Evolutionary conservation across 768 basidiomycete species (phyloP).

Genomic region (Amanita exitialis): DNA sequence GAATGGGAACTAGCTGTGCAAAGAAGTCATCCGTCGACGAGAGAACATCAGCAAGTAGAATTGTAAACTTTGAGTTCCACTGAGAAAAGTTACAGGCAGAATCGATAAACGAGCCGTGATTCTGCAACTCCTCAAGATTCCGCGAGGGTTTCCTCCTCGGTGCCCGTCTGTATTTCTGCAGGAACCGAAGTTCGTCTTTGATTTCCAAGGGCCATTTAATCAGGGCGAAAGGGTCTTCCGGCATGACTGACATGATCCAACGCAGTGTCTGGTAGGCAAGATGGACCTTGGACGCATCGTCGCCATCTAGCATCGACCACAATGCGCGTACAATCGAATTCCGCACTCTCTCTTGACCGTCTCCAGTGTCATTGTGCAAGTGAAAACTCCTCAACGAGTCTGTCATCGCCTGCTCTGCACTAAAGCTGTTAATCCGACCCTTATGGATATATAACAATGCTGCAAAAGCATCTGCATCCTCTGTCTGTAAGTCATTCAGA

Average conservation of each 20-base stretch:
- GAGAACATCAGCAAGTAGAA: conserved; percentile 49
- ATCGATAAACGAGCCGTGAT: conserved; percentile 23
- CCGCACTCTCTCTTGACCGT: conserved; percentile 18
- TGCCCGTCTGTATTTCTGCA: conserved; percentile 33
- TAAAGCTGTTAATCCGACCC: conserved; percentile 55
- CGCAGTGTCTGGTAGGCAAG: conserved; percentile 58
- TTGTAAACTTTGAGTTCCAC: conserved; percentile 58
- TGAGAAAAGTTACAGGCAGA: conserved; percentile 37
- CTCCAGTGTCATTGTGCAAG: conserved; percentile 13
- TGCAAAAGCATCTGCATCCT: conserved; percentile 67
- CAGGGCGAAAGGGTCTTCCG: conserved; percentile 17
- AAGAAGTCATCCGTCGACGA: conserved; percentile 51
- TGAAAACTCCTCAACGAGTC: conserved; percentile 33
- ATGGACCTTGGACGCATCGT: conserved; percentile 36
- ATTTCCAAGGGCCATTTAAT: conserved; percentile 29
- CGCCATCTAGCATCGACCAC: conserved; percentile 47
- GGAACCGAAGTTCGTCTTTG: conserved; percentile 35
- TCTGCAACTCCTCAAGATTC: conserved; percentile 28
- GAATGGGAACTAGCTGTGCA: conserved; percentile 50
- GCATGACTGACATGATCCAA: conserved; percentile 36
- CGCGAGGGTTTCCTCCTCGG: conserved; percentile 21
- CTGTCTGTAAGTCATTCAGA: conserved; percentile 40
- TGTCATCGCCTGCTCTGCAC: conserved; percentile 34
- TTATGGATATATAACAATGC: conserved; percentile 47
- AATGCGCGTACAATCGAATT: conserved; percentile 44